Evolutionary conservation across 1,139 yeast species (phyloP).

Genomic region (Scheffersomyces segobiensis): DNA sequence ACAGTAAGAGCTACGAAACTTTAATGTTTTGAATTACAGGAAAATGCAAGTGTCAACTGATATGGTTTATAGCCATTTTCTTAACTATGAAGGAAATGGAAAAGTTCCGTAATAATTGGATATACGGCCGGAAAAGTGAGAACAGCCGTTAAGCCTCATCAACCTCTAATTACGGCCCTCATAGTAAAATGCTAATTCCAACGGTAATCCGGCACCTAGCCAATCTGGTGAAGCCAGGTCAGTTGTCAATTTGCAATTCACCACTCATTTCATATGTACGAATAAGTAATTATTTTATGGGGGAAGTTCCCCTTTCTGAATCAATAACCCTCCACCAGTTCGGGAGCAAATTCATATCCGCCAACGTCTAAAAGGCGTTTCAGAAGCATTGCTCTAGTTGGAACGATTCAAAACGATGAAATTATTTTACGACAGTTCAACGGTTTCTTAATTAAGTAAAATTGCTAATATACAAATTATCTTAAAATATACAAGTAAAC

Average conservation of each 20-base stretch:
- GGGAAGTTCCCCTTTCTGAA: not conserved
- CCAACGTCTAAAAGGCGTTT: not conserved
- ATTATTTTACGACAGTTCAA: not conserved
- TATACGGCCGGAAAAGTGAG: not conserved
- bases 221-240: not conserved
- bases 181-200: not conserved
- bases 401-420: not conserved
- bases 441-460: not conserved
- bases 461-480: not conserved
- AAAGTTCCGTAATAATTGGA: not conserved
- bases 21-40: not conserved
- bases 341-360: not conserved
- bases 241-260: not conserved
- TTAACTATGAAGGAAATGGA: not conserved
- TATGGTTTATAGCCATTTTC: not conserved
- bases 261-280: not conserved
- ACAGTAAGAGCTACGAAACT: not conserved
- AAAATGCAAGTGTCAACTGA: not conserved
- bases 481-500: conserved; percentile 1
- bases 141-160: not conserved
- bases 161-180: not conserved
- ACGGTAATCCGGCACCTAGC: not conserved
- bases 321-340: not conserved
- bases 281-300: not conserved
- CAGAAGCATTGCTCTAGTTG: not conserved